These are phyloP conservation scores for Miscanthus lutarioriparius DNA, from an alignment of 176 grass and related monocot genomes.

Conservation along the genomic window DNA sequence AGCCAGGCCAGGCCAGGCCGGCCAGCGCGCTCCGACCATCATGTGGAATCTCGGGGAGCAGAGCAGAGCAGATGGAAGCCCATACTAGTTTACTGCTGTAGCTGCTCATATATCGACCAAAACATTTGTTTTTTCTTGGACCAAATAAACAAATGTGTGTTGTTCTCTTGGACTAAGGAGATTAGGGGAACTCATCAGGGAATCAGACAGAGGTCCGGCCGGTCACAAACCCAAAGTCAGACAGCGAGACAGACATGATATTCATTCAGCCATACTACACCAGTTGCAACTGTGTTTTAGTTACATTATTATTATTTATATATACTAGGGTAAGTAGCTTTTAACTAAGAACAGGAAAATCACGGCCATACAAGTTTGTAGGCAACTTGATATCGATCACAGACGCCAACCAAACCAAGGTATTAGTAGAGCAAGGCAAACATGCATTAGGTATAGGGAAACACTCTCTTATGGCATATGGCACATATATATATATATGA, in stretches of 20 bases:
- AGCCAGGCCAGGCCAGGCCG: neutral
- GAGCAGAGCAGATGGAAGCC: neutral
- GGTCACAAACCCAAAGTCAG: conserved; percentile 1
- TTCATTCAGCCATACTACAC: conserved; percentile 2
- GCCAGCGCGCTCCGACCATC: neutral
- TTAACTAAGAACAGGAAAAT: neutral
- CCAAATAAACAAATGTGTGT: neutral
- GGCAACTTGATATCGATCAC: neutral
- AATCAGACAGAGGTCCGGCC: conserved; percentile 18
- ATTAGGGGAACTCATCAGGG: neutral
- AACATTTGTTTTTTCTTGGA: neutral
- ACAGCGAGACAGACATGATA: conserved; percentile 16
- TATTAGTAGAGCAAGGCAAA: neutral
- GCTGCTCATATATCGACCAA: neutral
- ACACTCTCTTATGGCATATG: neutral
- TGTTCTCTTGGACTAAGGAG: neutral
- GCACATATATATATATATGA: neutral
- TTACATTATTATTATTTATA: neutral
- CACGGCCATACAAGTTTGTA: neutral
- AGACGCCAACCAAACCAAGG: neutral
- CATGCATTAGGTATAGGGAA: neutral
- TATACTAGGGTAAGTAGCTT: neutral
- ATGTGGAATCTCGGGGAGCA: conserved; percentile 22
- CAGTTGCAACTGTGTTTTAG: neutral
- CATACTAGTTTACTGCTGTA: neutral